These are phyloP conservation scores for Venturia carpophila DNA, from an alignment of 2,329 filamentous ascomycete species.

Conservation along the genomic window DNA sequence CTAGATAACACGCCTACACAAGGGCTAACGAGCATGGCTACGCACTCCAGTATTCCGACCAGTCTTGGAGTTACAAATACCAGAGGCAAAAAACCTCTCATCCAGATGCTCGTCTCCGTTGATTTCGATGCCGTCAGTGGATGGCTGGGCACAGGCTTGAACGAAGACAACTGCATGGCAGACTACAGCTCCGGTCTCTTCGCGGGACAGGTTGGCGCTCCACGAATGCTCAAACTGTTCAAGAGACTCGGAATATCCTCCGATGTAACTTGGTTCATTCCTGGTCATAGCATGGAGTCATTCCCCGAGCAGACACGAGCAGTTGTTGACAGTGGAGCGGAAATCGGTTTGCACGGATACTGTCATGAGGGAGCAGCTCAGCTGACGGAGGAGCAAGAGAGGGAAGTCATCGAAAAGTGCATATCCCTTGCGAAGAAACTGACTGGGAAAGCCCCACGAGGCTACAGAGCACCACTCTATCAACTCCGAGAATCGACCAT, in stretches of 20 bases:
- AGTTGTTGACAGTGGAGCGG: constrained; percentile 46
- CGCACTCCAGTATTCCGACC: not conserved
- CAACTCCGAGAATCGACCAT: constrained; percentile 44
- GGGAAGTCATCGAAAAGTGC: constrained; percentile 43
- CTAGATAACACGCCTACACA: not conserved
- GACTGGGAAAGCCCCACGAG: constrained; percentile 39
- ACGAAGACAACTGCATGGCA: constrained; percentile 46
- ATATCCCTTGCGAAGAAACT: constrained; percentile 38
- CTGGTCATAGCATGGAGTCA: constrained; percentile 51
- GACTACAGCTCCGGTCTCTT: constrained; percentile 52
- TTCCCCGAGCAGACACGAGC: constrained; percentile 45
- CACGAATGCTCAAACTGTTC: constrained; percentile 48
- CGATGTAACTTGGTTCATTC: constrained; percentile 53
- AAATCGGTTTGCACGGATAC: constrained; percentile 46
- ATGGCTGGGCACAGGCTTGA: constrained; percentile 50
- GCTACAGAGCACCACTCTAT: constrained; percentile 47
- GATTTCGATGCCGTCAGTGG: constrained; percentile 55
- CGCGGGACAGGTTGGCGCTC: constrained; percentile 49
- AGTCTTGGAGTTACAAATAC: not conserved
- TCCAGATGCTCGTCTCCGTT: constrained; percentile 36
- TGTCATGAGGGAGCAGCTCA: constrained; percentile 41
- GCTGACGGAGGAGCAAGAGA: constrained; percentile 42
- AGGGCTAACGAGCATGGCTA: too few relatives aligned
- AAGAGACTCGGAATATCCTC: constrained; percentile 44
- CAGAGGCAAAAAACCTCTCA: not conserved